Evolutionary conservation across 805 yeast genomes (phyloP).

Genomic region (Yamadazyma insecticola): DNA sequence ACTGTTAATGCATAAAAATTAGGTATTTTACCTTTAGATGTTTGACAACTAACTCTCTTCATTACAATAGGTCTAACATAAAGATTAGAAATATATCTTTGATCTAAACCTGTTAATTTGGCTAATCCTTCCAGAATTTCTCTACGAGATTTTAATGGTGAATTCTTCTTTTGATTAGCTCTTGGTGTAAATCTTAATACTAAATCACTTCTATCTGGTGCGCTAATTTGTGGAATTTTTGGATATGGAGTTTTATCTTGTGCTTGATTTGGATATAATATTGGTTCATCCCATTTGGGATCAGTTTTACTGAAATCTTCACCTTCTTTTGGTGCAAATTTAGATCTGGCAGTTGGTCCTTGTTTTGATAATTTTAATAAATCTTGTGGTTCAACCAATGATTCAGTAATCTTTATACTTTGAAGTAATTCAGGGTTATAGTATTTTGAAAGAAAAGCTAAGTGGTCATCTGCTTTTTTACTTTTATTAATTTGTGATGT

Average conservation of each 20-base stretch:
- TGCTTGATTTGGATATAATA: slow-evolving; percentile 46
- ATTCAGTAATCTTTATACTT: slow-evolving; percentile 77
- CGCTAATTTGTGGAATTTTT: slow-evolving; percentile 49
- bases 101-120: slow-evolving; percentile 62
- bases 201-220: slow-evolving; percentile 46
- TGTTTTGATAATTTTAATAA: slow-evolving; percentile 36
- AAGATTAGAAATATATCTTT: slow-evolving; percentile 54
- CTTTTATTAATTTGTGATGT: neutral
- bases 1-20: slow-evolving; percentile 79
- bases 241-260: slow-evolving; percentile 52
- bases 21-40: slow-evolving; percentile 85
- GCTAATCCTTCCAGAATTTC: slow-evolving; percentile 52
- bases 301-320: slow-evolving; percentile 67
- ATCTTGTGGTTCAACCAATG: slow-evolving; percentile 62
- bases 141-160: slow-evolving; percentile 14
- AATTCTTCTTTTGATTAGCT: slow-evolving; percentile 7
- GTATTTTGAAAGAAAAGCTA: slow-evolving; percentile 61
- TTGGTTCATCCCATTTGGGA: slow-evolving; percentile 68
- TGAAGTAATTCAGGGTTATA: slow-evolving; percentile 80
- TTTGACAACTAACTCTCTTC: slow-evolving; percentile 86
- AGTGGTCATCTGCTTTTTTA: slow-evolving; percentile 36
- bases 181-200: slow-evolving; percentile 29
- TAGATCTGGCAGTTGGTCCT: slow-evolving; percentile 29
- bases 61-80: slow-evolving; percentile 62
- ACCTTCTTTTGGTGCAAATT: slow-evolving; percentile 62